A percentile compares a stretch with the other conserved stretches of the same genome.
phyloP scores from a whole-genome alignment of 2,329 filamentous ascomycete species.

The Orbilia blumenaviensis region DNA sequence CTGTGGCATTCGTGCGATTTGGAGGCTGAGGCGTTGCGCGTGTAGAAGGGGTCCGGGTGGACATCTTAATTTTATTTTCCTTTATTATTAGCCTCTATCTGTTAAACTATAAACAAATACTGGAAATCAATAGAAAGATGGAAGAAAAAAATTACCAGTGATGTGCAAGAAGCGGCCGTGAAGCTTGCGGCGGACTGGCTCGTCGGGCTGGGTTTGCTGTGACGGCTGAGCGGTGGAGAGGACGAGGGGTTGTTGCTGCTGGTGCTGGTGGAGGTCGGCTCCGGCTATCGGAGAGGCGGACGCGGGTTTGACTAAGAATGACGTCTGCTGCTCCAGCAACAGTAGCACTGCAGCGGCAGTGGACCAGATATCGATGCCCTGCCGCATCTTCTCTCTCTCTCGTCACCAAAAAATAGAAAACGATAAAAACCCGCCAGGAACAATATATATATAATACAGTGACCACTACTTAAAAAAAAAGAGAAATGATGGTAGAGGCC shows the following conservation, averaged over 20 bases:
- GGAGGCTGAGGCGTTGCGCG: slow-evolving; percentile 72
- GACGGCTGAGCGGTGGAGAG: neutral
- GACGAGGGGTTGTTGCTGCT: slow-evolving; percentile 5
- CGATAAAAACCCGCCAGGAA: neutral
- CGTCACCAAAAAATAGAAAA: neutral
- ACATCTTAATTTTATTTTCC: slow-evolving; percentile 77
- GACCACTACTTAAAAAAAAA: neutral
- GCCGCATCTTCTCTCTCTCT: slow-evolving; percentile 52
- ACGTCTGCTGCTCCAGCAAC: slow-evolving; percentile 26
- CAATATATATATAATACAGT: neutral
- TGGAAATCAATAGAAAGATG: slow-evolving; percentile 25
- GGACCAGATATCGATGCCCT: slow-evolving; percentile 39
- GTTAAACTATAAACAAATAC: slow-evolving; percentile 30
- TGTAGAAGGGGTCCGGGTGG: slow-evolving; percentile 88
- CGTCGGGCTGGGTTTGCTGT: slow-evolving; percentile 24
- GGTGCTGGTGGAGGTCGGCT: neutral
- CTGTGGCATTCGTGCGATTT: slow-evolving; percentile 81
- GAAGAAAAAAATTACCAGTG: slow-evolving; percentile 70
- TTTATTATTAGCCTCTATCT: neutral
- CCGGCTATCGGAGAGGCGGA: slow-evolving; percentile 22
- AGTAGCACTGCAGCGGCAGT: slow-evolving; percentile 14
- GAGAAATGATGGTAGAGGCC: neutral
- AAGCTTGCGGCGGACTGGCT: slow-evolving; percentile 62
- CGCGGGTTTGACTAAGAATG: slow-evolving; percentile 10
- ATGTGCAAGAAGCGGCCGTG: slow-evolving; percentile 85